These are phyloP conservation scores for Ustilago xerochloae DNA, from an alignment of 1,284 basidiomycete species.

Conservation along the genomic window DNA sequence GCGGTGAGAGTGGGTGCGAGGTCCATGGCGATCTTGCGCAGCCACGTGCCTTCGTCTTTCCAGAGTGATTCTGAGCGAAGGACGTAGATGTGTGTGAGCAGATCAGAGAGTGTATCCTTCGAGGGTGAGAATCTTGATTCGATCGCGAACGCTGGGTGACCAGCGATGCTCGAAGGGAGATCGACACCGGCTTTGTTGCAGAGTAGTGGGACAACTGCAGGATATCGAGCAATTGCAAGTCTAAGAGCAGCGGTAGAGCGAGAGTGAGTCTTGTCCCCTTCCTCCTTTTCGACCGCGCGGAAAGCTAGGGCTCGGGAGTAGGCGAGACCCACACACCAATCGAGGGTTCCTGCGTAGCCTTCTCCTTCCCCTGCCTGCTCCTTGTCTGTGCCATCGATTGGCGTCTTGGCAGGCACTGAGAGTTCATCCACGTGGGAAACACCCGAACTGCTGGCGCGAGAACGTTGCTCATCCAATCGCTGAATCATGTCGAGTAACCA, in stretches of 20 bases:
- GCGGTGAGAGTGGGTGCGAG: conserved; percentile 19
- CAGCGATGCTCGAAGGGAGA: conserved; percentile 36
- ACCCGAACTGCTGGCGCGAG: neutral
- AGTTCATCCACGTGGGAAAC: conserved; percentile 32
- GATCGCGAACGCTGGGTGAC: conserved; percentile 27
- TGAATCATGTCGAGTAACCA: conserved; percentile 61
- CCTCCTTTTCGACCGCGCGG: conserved; percentile 55
- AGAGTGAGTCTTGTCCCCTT: conserved; percentile 38
- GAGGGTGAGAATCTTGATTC: conserved; percentile 11
- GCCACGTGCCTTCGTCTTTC: conserved; percentile 63
- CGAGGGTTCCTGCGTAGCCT: conserved; percentile 47
- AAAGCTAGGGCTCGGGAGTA: conserved; percentile 60
- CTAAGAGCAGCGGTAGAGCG: conserved; percentile 50
- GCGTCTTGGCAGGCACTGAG: conserved; percentile 40
- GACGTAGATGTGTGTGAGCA: conserved; percentile 63
- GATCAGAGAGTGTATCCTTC: conserved; percentile 41
- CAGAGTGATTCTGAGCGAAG: conserved; percentile 60
- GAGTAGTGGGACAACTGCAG: conserved; percentile 52
- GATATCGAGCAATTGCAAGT: conserved; percentile 59
- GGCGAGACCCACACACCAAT: conserved; percentile 61
- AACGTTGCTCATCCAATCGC: conserved; percentile 48
- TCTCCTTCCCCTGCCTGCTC: conserved; percentile 32
- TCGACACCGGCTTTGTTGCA: conserved; percentile 56
- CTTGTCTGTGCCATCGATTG: conserved; percentile 48
- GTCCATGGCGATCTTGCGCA: conserved; percentile 35